Evolutionary conservation across 495 filamentous ascomycete species (phyloP).

Genomic region (Aspergillus nanangensis): DNA sequence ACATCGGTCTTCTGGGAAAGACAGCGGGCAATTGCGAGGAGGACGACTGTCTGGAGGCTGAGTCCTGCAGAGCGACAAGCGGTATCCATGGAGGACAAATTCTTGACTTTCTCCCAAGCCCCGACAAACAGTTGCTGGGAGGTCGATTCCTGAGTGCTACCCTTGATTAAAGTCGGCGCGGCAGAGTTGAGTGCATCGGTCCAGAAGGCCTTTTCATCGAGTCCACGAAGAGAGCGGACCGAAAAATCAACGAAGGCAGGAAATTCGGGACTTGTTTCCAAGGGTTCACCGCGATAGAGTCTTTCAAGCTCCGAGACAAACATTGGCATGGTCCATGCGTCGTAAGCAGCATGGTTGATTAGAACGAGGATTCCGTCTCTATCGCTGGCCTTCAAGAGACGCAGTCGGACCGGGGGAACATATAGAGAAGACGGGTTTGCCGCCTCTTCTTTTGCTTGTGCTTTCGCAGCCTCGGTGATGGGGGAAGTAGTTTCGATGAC

Average conservation of each 20-base stretch:
- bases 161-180: slow-evolving; percentile 13
- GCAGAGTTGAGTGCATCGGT: slow-evolving; percentile 8
- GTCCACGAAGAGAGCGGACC: slow-evolving; percentile 11
- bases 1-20: slow-evolving; percentile 18
- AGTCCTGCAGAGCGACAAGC: slow-evolving; percentile 12
- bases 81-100: slow-evolving; percentile 15
- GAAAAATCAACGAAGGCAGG: slow-evolving; percentile 20
- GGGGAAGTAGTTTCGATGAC: slow-evolving; percentile 10
- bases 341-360: slow-evolving; percentile 32
- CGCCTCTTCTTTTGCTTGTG: slow-evolving; percentile 18
- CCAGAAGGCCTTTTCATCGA: slow-evolving; percentile 21
- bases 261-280: slow-evolving; percentile 13
- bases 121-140: slow-evolving; percentile 16
- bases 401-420: slow-evolving; percentile 21
- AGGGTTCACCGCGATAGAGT: slow-evolving; percentile 13
- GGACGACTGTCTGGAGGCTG: slow-evolving; percentile 24
- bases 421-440: slow-evolving; percentile 21
- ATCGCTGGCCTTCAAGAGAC: slow-evolving; percentile 17
- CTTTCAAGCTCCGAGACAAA: slow-evolving; percentile 23
- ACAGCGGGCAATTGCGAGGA: slow-evolving; percentile 23
- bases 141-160: not conserved
- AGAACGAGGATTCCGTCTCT: slow-evolving; percentile 22
- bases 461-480: slow-evolving; percentile 11
- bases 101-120: slow-evolving; percentile 20
- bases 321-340: slow-evolving; percentile 29